Conservation (phyloP, 192 early-diverging fungal species). For the Linnemannia elongata region DNA sequence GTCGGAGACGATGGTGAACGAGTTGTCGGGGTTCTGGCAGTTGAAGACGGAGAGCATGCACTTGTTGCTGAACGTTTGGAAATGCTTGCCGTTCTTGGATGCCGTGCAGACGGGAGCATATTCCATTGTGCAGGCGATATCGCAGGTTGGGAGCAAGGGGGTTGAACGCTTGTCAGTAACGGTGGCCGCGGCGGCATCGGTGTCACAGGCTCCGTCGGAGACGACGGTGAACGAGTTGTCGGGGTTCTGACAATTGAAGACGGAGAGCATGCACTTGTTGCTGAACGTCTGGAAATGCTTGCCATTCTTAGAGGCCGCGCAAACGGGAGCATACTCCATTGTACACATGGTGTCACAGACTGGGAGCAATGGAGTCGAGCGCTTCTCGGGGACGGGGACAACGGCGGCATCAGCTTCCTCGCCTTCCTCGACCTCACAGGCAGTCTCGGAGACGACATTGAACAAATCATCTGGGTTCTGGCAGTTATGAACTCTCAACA, state of each 20-base stretch:
- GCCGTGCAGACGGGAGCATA: background rate
- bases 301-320: background rate
- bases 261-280: constrained; percentile 4
- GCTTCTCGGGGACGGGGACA: background rate
- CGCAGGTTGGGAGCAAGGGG: background rate
- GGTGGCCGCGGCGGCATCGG: background rate
- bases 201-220: background rate
- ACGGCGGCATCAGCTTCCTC: background rate
- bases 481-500: no score
- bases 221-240: background rate
- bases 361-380: background rate
- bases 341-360: background rate
- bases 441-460: background rate
- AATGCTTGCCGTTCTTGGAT: background rate
- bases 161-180: background rate
- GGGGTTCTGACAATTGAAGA: constrained; percentile 6
- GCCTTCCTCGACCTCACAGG: background rate
- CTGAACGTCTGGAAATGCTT: background rate
- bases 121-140: background rate
- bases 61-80: background rate
- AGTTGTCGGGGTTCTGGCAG: constrained; percentile 9
- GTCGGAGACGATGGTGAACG: background rate
- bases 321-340: background rate
- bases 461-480: no score
- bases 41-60: background rate